These are phyloP conservation scores for Aspergillus carbonarius DNA, from an alignment of 2,329 filamentous ascomycete species.

Conservation along the genomic window DNA sequence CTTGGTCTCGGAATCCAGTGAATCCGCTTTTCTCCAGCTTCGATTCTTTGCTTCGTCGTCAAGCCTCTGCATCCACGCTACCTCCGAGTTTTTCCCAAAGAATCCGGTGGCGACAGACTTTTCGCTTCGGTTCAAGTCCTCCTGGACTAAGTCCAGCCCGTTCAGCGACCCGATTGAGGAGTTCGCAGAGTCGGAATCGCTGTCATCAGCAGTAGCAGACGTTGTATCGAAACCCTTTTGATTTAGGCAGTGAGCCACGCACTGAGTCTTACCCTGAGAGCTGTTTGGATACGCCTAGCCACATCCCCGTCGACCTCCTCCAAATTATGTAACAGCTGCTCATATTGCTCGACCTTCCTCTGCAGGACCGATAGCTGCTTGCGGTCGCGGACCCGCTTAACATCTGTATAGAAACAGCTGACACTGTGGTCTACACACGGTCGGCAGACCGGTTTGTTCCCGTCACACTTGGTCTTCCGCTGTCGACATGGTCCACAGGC, in stretches of 20 bases:
- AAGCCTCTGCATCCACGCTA: constrained; percentile 44
- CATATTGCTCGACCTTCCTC: constrained; percentile 28
- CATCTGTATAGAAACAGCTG: constrained; percentile 31
- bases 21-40: too few species aligned
- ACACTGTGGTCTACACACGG: constrained; percentile 28
- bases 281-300: constrained; percentile 25
- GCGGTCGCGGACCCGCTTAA: constrained; percentile 37
- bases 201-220: constrained; percentile 6
- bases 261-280: constrained; percentile 28
- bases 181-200: constrained; percentile 21
- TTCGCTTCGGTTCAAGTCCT: constrained; percentile 43
- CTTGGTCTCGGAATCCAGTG: too few species aligned
- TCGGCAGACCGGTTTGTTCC: constrained; percentile 27
- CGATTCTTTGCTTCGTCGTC: constrained; percentile 29
- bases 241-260: too few species aligned
- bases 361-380: constrained; percentile 29
- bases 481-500: constrained; percentile 38
- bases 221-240: background rate
- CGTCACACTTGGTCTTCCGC: constrained; percentile 39
- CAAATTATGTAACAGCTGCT: constrained; percentile 27
- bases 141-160: constrained; percentile 41
- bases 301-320: constrained; percentile 25
- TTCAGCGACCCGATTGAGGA: constrained; percentile 40
- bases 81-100: constrained; percentile 46
- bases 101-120: constrained; percentile 38